Base-by-base conservation (phyloP, 2,329 filamentous ascomycete species). In the Ophiostoma sp. region DNA sequence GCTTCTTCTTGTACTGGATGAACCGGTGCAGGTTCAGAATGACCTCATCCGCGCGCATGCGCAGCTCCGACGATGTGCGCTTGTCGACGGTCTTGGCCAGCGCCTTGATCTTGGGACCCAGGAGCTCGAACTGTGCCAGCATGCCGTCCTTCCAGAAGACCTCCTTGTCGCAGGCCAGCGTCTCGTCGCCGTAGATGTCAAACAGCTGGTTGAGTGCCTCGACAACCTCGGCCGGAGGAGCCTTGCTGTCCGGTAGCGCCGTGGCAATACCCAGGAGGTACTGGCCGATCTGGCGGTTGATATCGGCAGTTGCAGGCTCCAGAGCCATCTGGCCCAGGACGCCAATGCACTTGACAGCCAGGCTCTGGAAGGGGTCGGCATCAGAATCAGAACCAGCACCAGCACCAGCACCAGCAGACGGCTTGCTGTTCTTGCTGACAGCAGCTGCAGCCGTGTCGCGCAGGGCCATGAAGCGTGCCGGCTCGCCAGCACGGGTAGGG, bases 191-290 rank as follows among this genome's bases (percentile, higher is more conserved):
- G 77, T 90, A 91, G 8, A 91, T 83, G 74, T 90, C 89, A 74
- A 89, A 89, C 23, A 91, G 73, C 77, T 89, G 87, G 78, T 90
- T 87, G 62, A 90, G 79, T 20, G 87, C 86, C 78, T 90, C 88
- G 41, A 90, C 83, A 5, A 82, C 81, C 4, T 89, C 86, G 1
- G 87, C 87, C 1, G 68, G 27, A 8, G 71, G 20, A 83, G 78
- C 1, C 86, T 81, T 0, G 84, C 84, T 64, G 83, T 79, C 5
- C 87, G 85, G 23, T 36, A 86, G 79, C 11, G 78, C 78, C 41
- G 70, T 70, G 41, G 89, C 78, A 5, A 87, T 77, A 1, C 83
- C 86, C 69, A 90, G 73, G 67, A 91, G 80, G 77, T 90, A 90
- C 20, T 85, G 80, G 67, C 87, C 88, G 69, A 90, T 84, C 71